Base-by-base conservation (phyloP, 495 filamentous ascomycete species). In the Aeminium ludgeri region DNA sequence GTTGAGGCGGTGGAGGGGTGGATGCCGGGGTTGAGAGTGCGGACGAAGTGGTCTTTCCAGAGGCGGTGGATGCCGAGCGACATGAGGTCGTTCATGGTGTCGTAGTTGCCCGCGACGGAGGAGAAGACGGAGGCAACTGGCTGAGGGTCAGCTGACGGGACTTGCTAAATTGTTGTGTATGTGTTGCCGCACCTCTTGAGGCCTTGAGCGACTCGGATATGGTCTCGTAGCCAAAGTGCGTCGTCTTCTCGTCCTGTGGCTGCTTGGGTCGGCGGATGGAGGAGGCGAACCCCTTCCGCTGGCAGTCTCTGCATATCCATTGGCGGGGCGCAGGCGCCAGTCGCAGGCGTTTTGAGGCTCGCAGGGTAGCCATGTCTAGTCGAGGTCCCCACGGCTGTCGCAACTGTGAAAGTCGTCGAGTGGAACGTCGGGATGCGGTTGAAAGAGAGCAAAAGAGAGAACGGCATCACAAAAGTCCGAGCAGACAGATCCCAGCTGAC, bases 11-110 rank as follows among this genome's bases (percentile, higher is more conserved):
- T 60, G 38, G 67, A 62, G n/a, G 78, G 65, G 35, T 66, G 68
- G 36, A 74, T 72, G 47, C 89, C 89, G 1, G 91, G 89, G 64
- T 94, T 84, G 10, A 97, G 70, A 17, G 78, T 78, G 41, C 85
- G 76, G 30, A 96, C 89, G 60, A 96, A 97, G 63, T 92, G 74
- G 62, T 95, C 89, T 71, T 97, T 97, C 89, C 89, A 97, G 36
- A 96, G 66, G 12, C 89, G 82, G 62, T 97, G 89, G 64, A 92
- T 86, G 28, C 86, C 86, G 19, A 96, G 74, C 31, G 86, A 95
- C 89, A 97, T 96, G 37, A 95, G 73, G 60, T 97, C 89, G 70
- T 97, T 97, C 89, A 97, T 97, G 49, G 74, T 75, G 58, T 95
- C 86, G 67, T 89, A 81, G 20, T 77, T 82, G 36, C 82, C 73